phyloP scores from a whole-genome alignment of 1,284 basidiomycete species.

The Omphalotus olearius region DNA sequence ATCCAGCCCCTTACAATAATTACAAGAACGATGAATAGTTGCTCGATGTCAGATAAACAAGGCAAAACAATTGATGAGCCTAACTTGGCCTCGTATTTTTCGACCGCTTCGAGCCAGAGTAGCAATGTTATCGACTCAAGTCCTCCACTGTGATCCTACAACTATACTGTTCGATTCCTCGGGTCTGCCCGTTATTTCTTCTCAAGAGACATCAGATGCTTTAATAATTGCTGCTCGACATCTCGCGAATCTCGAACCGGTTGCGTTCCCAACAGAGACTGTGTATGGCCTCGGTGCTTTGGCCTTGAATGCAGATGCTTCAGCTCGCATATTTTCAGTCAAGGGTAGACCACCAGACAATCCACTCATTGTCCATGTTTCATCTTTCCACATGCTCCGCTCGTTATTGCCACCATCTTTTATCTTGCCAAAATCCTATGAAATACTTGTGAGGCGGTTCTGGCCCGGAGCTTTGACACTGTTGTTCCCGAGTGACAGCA shows the following conservation, averaged over 20 bases:
- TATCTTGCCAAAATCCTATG: slow-evolving; percentile 58
- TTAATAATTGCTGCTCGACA: slow-evolving; percentile 45
- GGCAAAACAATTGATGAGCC: not conserved
- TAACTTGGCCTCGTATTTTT: not conserved
- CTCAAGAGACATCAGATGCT: slow-evolving; percentile 39
- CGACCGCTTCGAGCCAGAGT: not conserved
- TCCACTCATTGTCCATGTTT: slow-evolving; percentile 96
- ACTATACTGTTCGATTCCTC: slow-evolving; percentile 46
- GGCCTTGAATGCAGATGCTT: slow-evolving; percentile 68
- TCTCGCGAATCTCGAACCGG: slow-evolving; percentile 44
- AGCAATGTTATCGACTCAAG: slow-evolving; percentile 27
- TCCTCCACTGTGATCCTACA: slow-evolving; percentile 52
- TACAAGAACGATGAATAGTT: slow-evolving; percentile 5
- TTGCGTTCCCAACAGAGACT: slow-evolving; percentile 97
- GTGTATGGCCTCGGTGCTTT: slow-evolving; percentile 95
- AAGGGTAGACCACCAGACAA: slow-evolving; percentile 96
- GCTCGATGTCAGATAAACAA: not conserved
- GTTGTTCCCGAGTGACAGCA: slow-evolving; percentile 75
- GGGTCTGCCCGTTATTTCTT: slow-evolving; percentile 40
- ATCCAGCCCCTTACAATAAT: not conserved
- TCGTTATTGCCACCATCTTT: slow-evolving; percentile 68
- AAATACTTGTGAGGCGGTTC: slow-evolving; percentile 74
- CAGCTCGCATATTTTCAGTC: slow-evolving; percentile 77
- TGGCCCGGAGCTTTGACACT: slow-evolving; percentile 97
- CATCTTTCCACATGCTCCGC: slow-evolving; percentile 78